These are phyloP conservation scores for Alternaria ethzedia DNA, from an alignment of 2,329 filamentous ascomycete species.

Conservation along the genomic window DNA sequence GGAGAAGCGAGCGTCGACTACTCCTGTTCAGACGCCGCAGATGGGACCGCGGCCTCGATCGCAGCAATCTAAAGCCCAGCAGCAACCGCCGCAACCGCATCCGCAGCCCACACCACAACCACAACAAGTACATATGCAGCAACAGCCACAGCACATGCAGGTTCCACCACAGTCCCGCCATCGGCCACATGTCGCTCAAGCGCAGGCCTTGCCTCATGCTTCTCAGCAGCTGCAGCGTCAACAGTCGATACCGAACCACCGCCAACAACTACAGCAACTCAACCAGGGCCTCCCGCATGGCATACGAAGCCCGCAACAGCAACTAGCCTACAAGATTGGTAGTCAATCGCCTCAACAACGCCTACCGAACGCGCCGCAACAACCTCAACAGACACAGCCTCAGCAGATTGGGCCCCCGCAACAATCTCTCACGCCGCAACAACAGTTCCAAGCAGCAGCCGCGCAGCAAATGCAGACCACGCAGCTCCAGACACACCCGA, in stretches of 20 bases:
- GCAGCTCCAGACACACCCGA: slow-evolving; percentile 27
- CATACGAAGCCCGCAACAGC: slow-evolving; percentile 27
- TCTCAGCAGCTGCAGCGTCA: slow-evolving; percentile 21
- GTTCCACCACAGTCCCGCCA: slow-evolving; percentile 15
- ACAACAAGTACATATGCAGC: slow-evolving; percentile 20
- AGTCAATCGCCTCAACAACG: slow-evolving; percentile 30
- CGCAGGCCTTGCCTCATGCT: slow-evolving; percentile 12
- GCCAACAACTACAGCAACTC: slow-evolving; percentile 33
- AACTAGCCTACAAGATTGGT: slow-evolving; percentile 24
- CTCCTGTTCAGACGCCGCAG: slow-evolving; percentile 35
- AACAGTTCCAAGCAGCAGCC: slow-evolving; percentile 29
- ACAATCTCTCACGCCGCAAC: slow-evolving; percentile 10
- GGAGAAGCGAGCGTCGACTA: slow-evolving; percentile 38
- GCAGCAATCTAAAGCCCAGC: slow-evolving; percentile 17
- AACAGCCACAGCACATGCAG: slow-evolving; percentile 15
- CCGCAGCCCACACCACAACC: neutral
- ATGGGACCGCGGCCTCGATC: slow-evolving; percentile 22
- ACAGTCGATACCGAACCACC: slow-evolving; percentile 19
- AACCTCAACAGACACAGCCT: slow-evolving; percentile 7
- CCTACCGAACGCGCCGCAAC: slow-evolving; percentile 11
- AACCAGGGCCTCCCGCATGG: slow-evolving; percentile 19
- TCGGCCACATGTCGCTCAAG: slow-evolving; percentile 14
- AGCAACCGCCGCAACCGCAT: slow-evolving; percentile 11
- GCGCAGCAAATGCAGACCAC: slow-evolving; percentile 27
- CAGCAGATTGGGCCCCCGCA: slow-evolving; percentile 6